These are phyloP conservation scores for Penicillium sp. DNA, from an alignment of 2,329 filamentous ascomycete genomes.

Conservation along the genomic window DNA sequence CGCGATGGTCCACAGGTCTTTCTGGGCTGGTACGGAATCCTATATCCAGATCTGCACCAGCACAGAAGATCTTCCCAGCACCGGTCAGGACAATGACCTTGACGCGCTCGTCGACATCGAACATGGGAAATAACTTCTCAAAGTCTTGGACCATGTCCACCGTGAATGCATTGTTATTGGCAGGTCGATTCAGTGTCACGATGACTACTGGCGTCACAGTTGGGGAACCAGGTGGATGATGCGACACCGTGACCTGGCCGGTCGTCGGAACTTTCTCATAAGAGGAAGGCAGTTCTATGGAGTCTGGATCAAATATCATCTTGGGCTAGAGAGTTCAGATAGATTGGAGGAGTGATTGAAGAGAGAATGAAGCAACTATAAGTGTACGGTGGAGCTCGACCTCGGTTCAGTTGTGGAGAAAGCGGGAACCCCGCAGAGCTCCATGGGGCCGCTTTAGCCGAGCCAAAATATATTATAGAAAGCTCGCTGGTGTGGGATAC, in stretches of 20 bases:
- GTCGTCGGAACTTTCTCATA: constrained; percentile 21
- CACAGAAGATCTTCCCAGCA: constrained; percentile 47
- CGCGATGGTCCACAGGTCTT: constrained; percentile 50
- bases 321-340: background rate
- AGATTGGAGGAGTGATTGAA: background rate
- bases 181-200: constrained; percentile 54
- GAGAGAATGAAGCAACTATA: too few relatives aligned
- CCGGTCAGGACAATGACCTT: constrained; percentile 57
- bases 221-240: constrained; percentile 46
- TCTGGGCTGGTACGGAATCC: constrained; percentile 47
- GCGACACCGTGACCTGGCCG: constrained; percentile 37
- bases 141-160: constrained; percentile 51
- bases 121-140: constrained; percentile 29
- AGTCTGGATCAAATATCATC: constrained; percentile 21
- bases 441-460: too few relatives aligned
- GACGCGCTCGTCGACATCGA: constrained; percentile 55
- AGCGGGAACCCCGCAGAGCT: too few relatives aligned
- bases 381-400: too few relatives aligned
- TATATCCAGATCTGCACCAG: constrained; percentile 56
- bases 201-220: constrained; percentile 50
- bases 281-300: constrained; percentile 21
- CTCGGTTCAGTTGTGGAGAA: too few relatives aligned
- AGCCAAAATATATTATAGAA: too few relatives aligned
- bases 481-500: too few relatives aligned
- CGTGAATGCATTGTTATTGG: constrained; percentile 60